A percentile compares a stretch with the other conserved stretches of the same genome.
phyloP scores from a whole-genome alignment of 257 asterid species.

The Henckelia pumila region DNA sequence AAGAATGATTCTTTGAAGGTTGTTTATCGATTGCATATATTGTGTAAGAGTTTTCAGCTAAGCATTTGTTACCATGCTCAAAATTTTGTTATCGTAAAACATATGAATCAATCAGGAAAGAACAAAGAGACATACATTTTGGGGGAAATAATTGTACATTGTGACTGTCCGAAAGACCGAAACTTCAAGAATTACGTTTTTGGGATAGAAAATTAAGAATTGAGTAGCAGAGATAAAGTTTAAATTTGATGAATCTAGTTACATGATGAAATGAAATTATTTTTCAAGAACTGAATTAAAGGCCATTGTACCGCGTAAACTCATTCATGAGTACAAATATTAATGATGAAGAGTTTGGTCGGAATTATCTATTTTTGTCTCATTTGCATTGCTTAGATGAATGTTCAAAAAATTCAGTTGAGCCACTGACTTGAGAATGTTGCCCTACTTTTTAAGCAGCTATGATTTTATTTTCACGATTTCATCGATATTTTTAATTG shows the following conservation, averaged over 20 bases:
- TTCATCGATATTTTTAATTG: neutral
- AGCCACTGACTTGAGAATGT: neutral
- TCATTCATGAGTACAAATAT: neutral
- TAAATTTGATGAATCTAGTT: neutral
- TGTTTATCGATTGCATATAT: neutral
- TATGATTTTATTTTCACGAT: neutral
- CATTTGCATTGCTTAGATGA: neutral
- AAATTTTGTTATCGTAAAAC: conserved; percentile 1
- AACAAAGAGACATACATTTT: neutral
- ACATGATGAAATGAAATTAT: conserved; percentile 1
- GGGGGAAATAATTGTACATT: neutral
- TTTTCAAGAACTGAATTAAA: neutral
- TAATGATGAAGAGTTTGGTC: neutral
- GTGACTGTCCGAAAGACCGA: neutral
- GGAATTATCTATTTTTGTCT: neutral
- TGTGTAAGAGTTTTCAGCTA: neutral
- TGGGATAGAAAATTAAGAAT: neutral
- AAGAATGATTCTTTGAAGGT: neutral
- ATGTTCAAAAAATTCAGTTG: conserved; percentile 2
- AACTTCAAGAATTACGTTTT: neutral
- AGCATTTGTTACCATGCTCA: neutral
- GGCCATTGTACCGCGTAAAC: neutral
- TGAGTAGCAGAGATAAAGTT: neutral
- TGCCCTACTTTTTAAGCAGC: neutral
- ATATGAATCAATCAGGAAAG: neutral